Percentiles rank a stretch among this genome's conserved stretches.
phyloP scores from a whole-genome alignment of 2,329 filamentous ascomycete species.

The Ascochyta pisi region DNA sequence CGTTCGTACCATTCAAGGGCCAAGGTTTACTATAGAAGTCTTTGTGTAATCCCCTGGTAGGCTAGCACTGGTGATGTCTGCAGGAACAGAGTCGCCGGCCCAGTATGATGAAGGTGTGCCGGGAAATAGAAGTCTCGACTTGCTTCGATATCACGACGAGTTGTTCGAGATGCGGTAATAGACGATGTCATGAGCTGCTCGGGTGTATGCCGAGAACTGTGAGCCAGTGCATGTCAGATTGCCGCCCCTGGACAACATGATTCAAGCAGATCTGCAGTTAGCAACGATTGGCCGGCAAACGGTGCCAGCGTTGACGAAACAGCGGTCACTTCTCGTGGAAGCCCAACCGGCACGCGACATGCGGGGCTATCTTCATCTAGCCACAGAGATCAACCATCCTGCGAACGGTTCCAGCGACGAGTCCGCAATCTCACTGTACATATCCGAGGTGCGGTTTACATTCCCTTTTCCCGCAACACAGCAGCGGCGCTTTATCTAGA shows the following conservation, averaged over 20 bases:
- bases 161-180: background rate
- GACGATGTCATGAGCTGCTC: constrained; percentile 4
- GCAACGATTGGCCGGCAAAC: constrained; percentile 3
- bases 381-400: constrained; percentile 1
- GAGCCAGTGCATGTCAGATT: constrained; percentile 14
- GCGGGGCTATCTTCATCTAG: constrained; percentile 1
- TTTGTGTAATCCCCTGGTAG: constrained; percentile 4
- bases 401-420: constrained; percentile 3
- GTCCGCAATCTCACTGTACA: background rate
- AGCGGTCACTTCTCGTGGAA: constrained; percentile 13
- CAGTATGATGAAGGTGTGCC: constrained; percentile 1
- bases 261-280: constrained; percentile 7
- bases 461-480: background rate
- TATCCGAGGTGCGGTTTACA: background rate
- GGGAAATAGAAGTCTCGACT: constrained; percentile 1
- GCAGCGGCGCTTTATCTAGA: background rate
- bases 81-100: constrained; percentile 5
- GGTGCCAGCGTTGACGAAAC: constrained; percentile 5
- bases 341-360: constrained; percentile 13
- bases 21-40: background rate
- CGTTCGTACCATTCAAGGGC: constrained; percentile 4
- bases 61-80: constrained; percentile 2
- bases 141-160: background rate
- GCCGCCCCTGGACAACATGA: constrained; percentile 5
- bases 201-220: constrained; percentile 7